Conservation (phyloP, 768 basidiomycete genomes). For the Vararia minispora region DNA sequence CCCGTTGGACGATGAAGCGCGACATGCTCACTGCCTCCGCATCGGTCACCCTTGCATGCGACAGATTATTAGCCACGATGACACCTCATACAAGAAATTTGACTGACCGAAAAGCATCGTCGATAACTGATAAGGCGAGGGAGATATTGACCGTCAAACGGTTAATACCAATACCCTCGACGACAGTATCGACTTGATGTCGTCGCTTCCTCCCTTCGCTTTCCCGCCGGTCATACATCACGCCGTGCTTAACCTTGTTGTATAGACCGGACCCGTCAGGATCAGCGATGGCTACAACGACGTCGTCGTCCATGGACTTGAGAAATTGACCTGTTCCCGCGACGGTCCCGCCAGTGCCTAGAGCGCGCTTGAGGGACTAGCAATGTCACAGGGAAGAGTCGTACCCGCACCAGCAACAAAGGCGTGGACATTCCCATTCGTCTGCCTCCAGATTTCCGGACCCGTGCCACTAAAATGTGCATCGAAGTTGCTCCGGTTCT, state of each 20-base stretch:
- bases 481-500: conserved; percentile 84
- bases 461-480: conserved; percentile 88
- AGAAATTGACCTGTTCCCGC: conserved; percentile 75
- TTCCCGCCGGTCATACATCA: conserved; percentile 92
- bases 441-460: conserved; percentile 92
- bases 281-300: conserved; percentile 73
- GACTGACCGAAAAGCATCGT: conserved; percentile 76
- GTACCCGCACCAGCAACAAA: conserved; percentile 87
- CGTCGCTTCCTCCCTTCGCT: conserved; percentile 87
- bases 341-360: conserved; percentile 94
- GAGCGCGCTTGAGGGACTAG: neutral
- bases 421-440: conserved; percentile 67
- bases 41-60: conserved; percentile 64
- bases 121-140: conserved; percentile 71
- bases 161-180: conserved; percentile 95
- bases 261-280: conserved; percentile 92
- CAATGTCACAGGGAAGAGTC: conserved; percentile 6
- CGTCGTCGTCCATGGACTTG: conserved; percentile 56
- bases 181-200: conserved; percentile 92
- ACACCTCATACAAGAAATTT: conserved; percentile 5
- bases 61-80: neutral
- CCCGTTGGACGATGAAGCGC: conserved; percentile 78
- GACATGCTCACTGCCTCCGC: conserved; percentile 95
- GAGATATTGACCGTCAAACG: conserved; percentile 86
- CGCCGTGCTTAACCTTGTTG: conserved; percentile 90